These are phyloP conservation scores for Vigna mungo DNA, from an alignment of 306 rosid genomes.

Conservation along the genomic window DNA sequence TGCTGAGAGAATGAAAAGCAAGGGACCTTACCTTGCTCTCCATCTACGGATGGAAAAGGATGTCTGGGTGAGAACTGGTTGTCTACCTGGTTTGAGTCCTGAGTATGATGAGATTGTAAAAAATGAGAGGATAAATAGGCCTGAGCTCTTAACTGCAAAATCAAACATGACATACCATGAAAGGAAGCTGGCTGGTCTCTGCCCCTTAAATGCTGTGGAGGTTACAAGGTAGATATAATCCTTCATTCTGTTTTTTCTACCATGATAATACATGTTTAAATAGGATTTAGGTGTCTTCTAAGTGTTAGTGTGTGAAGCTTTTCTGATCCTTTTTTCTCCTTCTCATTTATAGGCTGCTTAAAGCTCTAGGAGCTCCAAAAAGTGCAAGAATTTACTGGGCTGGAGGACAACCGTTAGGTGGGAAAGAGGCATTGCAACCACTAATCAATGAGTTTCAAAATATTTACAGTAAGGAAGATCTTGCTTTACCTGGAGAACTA, in stretches of 20 bases:
- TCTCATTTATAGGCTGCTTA: constrained; percentile 71
- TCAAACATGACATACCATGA: constrained; percentile 92
- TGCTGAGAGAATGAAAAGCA: constrained; percentile 78
- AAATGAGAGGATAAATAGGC: constrained; percentile 68
- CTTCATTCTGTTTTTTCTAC: too few relatives aligned
- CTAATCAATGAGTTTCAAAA: constrained; percentile 65
- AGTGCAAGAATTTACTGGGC: constrained; percentile 89
- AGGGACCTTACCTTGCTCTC: constrained; percentile 91
- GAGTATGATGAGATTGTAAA: constrained; percentile 76
- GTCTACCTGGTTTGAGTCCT: constrained; percentile 82
- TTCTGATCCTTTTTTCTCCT: neutral
- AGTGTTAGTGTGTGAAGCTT: constrained; percentile 3
- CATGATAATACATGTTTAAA: neutral
- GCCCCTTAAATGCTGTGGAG: constrained; percentile 90
- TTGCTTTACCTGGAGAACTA: constrained; percentile 82
- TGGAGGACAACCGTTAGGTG: constrained; percentile 90
- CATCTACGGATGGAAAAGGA: constrained; percentile 97
- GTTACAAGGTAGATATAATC: constrained; percentile 72
- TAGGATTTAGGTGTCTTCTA: constrained; percentile 7
- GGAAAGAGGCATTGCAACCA: constrained; percentile 82
- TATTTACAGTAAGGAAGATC: constrained; percentile 87
- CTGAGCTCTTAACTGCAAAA: constrained; percentile 81
- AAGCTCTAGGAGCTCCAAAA: constrained; percentile 84
- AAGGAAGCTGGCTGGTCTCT: constrained; percentile 88
- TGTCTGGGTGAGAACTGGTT: constrained; percentile 99